Evolutionary conservation across 2,329 filamentous ascomycete genomes (phyloP).

Genomic region (Knufia fluminis): DNA sequence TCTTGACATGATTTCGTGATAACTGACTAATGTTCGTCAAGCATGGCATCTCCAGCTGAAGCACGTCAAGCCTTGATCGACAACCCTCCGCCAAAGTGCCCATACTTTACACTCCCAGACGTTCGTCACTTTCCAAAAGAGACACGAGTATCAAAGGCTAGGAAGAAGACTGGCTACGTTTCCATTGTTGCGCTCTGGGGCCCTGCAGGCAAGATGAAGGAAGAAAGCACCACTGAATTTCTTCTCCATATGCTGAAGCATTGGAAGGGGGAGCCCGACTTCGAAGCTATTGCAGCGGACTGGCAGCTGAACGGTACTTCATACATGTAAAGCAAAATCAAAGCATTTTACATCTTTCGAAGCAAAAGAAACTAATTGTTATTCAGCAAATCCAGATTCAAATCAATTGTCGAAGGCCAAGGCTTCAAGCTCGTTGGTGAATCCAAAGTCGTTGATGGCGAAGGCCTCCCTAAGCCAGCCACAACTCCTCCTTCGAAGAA

Average conservation of each 20-base stretch:
- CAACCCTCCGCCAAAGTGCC: neutral
- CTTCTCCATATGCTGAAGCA: constrained; percentile 6
- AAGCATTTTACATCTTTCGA: neutral
- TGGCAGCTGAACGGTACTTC: constrained; percentile 1
- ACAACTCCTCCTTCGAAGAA: neutral
- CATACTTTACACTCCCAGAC: constrained; percentile 7
- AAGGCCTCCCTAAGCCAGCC: neutral
- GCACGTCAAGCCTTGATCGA: neutral
- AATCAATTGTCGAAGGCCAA: neutral
- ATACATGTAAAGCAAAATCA: neutral
- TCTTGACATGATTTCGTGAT: no score
- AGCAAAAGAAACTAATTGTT: neutral
- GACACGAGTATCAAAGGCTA: neutral
- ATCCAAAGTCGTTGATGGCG: neutral
- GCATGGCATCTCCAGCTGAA: neutral
- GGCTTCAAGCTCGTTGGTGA: constrained; percentile 1
- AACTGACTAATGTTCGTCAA: no score
- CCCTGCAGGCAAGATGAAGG: neutral
- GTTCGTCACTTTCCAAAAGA: constrained; percentile 1
- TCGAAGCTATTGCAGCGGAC: constrained; percentile 1
- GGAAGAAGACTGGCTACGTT: neutral
- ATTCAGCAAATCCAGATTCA: constrained; percentile 1
- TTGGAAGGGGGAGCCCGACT: constrained; percentile 2
- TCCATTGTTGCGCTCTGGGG: constrained; percentile 1
- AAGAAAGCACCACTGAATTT: constrained; percentile 1